A percentile compares a stretch with the other conserved stretches of the same genome.
These are phyloP conservation scores for Lachancea mirantina DNA, from an alignment of 805 yeast species.

Conservation along the genomic window DNA sequence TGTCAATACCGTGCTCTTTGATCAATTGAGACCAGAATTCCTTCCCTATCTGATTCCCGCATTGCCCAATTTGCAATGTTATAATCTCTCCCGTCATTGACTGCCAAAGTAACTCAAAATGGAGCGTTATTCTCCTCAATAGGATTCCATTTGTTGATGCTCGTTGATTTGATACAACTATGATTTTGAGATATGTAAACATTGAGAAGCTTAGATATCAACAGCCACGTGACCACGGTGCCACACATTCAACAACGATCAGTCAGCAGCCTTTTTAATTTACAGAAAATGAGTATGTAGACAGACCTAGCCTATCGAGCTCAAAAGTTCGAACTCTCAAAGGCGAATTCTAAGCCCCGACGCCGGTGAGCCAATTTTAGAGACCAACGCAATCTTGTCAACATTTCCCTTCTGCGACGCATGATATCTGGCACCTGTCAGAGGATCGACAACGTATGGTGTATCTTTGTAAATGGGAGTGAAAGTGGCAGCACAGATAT, in stretches of 20 bases:
- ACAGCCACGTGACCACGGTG: too few species aligned
- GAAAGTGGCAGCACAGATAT: conserved; percentile 76
- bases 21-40: conserved; percentile 90
- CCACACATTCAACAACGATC: too few species aligned
- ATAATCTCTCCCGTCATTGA: conserved; percentile 58
- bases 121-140: too few species aligned
- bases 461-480: conserved; percentile 85
- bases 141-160: too few species aligned
- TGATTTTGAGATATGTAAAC: too few species aligned
- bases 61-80: conserved; percentile 71
- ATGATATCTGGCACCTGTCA: conserved; percentile 86
- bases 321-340: too few species aligned
- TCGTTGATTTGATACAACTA: too few species aligned
- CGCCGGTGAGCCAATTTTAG: conserved; percentile 84
- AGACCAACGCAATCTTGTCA: conserved; percentile 67
- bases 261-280: too few species aligned
- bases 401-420: conserved; percentile 68
- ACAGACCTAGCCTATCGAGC: too few species aligned
- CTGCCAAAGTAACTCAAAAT: too few species aligned
- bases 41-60: conserved; percentile 94
- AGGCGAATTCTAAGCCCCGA: conserved; percentile 65
- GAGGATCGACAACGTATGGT: conserved; percentile 62
- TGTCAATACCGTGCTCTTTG: conserved; percentile 70
- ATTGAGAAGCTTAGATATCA: too few species aligned
- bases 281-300: too few species aligned